Evolutionary conservation across 192 early-diverging fungal genomes (phyloP).

Genomic region (Entophlyctis luteolus): DNA sequence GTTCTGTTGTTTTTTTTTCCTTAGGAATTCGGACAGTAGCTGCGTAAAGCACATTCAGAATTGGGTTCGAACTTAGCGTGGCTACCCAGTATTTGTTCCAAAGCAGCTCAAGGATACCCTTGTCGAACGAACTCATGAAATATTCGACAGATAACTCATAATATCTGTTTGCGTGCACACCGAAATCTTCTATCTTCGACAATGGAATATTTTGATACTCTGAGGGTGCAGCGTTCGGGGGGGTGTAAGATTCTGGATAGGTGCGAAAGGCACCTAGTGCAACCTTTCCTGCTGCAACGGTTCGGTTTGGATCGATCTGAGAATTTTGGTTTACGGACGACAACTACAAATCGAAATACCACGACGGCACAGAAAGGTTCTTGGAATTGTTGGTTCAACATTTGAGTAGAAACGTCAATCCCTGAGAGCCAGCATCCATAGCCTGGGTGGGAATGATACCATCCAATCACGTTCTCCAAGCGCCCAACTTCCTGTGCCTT

Average conservation of each 20-base stretch:
- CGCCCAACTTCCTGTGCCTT: constrained; percentile 81
- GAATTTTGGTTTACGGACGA: constrained; percentile 22
- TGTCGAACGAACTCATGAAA: constrained; percentile 90
- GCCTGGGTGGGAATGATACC: constrained; percentile 99
- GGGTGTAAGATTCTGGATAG: constrained; percentile 84
- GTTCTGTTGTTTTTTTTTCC: constrained; percentile 51
- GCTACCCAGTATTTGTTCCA: constrained; percentile 99
- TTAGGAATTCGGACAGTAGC: neutral
- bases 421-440: constrained; percentile 99
- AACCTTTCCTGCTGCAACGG: constrained; percentile 92
- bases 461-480: constrained; percentile 89
- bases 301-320: constrained; percentile 94
- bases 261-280: constrained; percentile 98
- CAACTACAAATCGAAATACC: constrained; percentile 41
- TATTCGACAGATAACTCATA: constrained; percentile 86
- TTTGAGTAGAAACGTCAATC: constrained; percentile 95
- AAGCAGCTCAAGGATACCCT: constrained; percentile 78
- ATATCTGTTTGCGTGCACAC: constrained; percentile 85
- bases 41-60: constrained; percentile 57
- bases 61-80: constrained; percentile 87
- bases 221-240: constrained; percentile 64
- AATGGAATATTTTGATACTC: constrained; percentile 90
- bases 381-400: constrained; percentile 88
- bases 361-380: constrained; percentile 96
- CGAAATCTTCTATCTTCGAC: constrained; percentile 97